Percentiles rank a stretch among this genome's conserved stretches.
Evolutionary conservation across 1,284 basidiomycete genomes (phyloP).

Genomic region (Singerocomus inundabilis): DNA sequence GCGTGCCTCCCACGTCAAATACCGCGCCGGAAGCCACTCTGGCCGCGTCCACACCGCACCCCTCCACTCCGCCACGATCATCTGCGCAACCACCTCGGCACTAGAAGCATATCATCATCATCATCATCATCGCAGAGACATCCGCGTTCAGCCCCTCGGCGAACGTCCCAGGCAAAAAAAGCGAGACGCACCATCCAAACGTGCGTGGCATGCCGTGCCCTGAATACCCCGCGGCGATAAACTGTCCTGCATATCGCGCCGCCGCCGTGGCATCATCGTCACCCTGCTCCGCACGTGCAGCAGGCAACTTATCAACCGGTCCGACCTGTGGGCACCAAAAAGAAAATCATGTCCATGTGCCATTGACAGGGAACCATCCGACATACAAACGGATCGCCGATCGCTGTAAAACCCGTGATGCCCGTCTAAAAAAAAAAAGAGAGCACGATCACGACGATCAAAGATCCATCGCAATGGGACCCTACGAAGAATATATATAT

Average conservation of each 20-base stretch:
- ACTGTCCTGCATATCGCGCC: slow-evolving; percentile 58
- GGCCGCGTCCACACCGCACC: slow-evolving; percentile 49
- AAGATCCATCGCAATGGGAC: not conserved
- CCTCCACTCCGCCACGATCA: slow-evolving; percentile 56
- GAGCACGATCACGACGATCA: not conserved
- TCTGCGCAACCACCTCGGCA: slow-evolving; percentile 62
- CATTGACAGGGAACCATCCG: not conserved
- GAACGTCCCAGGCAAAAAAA: not conserved
- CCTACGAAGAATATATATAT: not conserved
- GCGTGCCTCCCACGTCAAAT: slow-evolving; percentile 44
- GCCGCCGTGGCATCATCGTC: no score
- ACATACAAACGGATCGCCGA: slow-evolving; percentile 68
- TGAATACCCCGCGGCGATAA: slow-evolving; percentile 70
- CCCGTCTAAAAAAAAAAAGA: slow-evolving; percentile 64
- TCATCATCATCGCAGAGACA: no score
- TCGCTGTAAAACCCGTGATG: slow-evolving; percentile 75
- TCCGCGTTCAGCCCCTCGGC: no score
- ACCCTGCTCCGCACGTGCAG: no score
- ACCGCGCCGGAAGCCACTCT: slow-evolving; percentile 63
- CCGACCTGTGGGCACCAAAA: slow-evolving; percentile 67
- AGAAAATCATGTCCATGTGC: no score
- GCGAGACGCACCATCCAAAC: slow-evolving; percentile 47
- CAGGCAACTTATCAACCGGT: slow-evolving; percentile 43
- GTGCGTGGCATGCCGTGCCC: slow-evolving; percentile 84
- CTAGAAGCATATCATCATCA: slow-evolving; percentile 38